Evolutionary conservation across 345 rosid genomes (phyloP), one percentile per base, ranked within the genome.

Genomic region (Salix koriyanagi): DNA sequence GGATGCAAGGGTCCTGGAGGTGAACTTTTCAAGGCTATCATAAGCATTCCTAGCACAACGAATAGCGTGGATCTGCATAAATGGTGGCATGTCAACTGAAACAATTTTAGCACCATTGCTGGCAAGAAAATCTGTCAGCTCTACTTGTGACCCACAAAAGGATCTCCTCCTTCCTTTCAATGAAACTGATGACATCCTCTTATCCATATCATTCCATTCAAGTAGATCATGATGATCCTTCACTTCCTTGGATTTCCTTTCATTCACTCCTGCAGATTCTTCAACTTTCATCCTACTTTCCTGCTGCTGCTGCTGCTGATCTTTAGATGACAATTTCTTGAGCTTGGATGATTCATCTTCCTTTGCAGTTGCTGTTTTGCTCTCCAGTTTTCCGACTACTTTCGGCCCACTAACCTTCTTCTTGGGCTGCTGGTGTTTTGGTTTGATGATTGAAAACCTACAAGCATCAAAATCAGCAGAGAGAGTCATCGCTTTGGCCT

Each of bases 31-130:
- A 34, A 91, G 88, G 80, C 95, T 89, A 69, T 91, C 95, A 67
- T 69, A 77, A 66, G 90, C 79, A 81, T 84, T 89, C 79, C 95
- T 87, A 1, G 95, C 92, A 81, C 79, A 83, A 78, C 89, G 90
- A 75, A 91, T 86, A 7, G 95, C 95, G 82, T 91, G 95, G 78
- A 91, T 88, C 88, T 91, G 95, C 95, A 91, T 89, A 88, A 87
- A 91, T 7, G 91, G 88, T 6, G 95, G 90, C 95, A 91, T 91
- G 82, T 91, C 95, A 32, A 89, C 92, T 14, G 95, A 86, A 25
- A 91, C 91, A 25, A 89, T 69, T 80, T 85, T 88, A 73, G 86
- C 95, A 9, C 92, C 92, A 21, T 84, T 88, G 76, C 75, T 84
- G 19, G 95, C 92, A 69, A 91, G 84, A 66, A 84, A 81, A 77